phyloP scores from a whole-genome alignment of 164 flowering plant genomes.

The Berberis vulgaris region DNA sequence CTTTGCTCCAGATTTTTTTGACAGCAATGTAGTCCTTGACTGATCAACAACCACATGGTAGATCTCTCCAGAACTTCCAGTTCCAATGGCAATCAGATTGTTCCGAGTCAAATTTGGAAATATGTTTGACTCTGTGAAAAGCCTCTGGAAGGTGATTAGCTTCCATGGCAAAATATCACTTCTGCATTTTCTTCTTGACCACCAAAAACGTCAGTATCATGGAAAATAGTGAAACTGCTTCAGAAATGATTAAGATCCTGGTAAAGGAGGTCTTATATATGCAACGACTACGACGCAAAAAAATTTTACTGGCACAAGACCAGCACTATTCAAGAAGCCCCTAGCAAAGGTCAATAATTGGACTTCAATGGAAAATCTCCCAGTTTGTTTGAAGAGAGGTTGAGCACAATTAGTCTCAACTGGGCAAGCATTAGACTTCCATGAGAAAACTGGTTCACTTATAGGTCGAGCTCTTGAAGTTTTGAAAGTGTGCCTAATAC shows the following conservation, averaged over 20 bases:
- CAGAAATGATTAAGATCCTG: slow-evolving; percentile 21
- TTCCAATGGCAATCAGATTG: slow-evolving; percentile 44
- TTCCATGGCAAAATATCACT: slow-evolving; percentile 40
- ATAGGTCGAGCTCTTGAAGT: slow-evolving; percentile 48
- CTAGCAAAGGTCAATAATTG: slow-evolving; percentile 34
- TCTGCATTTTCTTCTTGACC: slow-evolving; percentile 25
- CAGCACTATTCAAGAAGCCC: slow-evolving; percentile 64
- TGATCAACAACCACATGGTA: slow-evolving; percentile 31
- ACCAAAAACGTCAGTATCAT: slow-evolving; percentile 14
- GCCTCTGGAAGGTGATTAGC: slow-evolving; percentile 60
- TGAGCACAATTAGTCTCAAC: slow-evolving; percentile 32
- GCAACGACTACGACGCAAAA: slow-evolving; percentile 24
- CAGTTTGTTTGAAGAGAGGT: slow-evolving; percentile 72
- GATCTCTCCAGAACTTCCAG: slow-evolving; percentile 80
- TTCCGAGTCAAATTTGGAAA: slow-evolving; percentile 42
- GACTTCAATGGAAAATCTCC: slow-evolving; percentile 47
- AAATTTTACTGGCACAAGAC: slow-evolving; percentile 32
- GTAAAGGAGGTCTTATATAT: slow-evolving; percentile 13
- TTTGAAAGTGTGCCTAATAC: slow-evolving; percentile 30
- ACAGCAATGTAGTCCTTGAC: slow-evolving; percentile 52
- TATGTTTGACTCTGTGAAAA: slow-evolving; percentile 50
- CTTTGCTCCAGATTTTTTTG: slow-evolving; percentile 52
- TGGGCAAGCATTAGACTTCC: slow-evolving; percentile 48
- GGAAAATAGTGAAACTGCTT: slow-evolving; percentile 12
- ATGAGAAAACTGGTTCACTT: slow-evolving; percentile 57